Conservation (phyloP, 1,139 yeast genomes). For the Lodderomyces pseudojiufengensis region DNA sequence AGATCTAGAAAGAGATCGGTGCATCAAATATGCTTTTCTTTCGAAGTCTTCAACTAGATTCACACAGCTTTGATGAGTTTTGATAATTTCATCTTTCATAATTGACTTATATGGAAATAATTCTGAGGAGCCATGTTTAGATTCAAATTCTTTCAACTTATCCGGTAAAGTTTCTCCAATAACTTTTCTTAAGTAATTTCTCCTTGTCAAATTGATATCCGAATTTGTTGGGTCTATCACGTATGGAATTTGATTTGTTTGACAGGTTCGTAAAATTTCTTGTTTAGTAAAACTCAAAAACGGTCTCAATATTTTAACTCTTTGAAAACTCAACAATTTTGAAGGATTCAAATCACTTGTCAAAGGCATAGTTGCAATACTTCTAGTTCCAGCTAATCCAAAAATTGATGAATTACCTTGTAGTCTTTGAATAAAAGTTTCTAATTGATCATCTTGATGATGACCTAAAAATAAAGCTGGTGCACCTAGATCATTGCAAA, state of each 20-base stretch:
- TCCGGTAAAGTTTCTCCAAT: constrained; percentile 27
- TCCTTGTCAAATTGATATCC: constrained; percentile 48
- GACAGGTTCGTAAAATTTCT: constrained; percentile 47
- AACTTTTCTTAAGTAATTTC: constrained; percentile 47
- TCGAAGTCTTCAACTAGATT: constrained; percentile 16
- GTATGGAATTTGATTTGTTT: constrained; percentile 44
- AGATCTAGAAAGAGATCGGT: constrained; percentile 7
- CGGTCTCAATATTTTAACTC: constrained; percentile 46
- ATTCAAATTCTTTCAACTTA: background rate
- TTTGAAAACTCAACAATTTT: constrained; percentile 5
- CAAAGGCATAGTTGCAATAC: constrained; percentile 26
- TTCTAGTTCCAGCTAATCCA: constrained; percentile 50
- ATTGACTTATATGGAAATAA: background rate
- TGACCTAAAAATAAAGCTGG: constrained; percentile 56
- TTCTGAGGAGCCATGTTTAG: background rate
- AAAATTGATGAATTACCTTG: constrained; percentile 51
- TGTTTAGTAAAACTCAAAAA: constrained; percentile 44
- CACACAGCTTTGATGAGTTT: constrained; percentile 15
- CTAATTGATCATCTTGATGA: constrained; percentile 68
- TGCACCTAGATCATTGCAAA: constrained; percentile 29
- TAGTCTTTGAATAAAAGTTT: constrained; percentile 60
- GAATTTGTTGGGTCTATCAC: constrained; percentile 66
- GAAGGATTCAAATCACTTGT: constrained; percentile 14
- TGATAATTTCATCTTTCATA: constrained; percentile 13
- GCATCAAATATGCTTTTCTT: constrained; percentile 11